Percentiles rank a stretch among this genome's conserved stretches.
phyloP scores from a whole-genome alignment of 2,329 filamentous ascomycete species.

The Bisporella sp. region DNA sequence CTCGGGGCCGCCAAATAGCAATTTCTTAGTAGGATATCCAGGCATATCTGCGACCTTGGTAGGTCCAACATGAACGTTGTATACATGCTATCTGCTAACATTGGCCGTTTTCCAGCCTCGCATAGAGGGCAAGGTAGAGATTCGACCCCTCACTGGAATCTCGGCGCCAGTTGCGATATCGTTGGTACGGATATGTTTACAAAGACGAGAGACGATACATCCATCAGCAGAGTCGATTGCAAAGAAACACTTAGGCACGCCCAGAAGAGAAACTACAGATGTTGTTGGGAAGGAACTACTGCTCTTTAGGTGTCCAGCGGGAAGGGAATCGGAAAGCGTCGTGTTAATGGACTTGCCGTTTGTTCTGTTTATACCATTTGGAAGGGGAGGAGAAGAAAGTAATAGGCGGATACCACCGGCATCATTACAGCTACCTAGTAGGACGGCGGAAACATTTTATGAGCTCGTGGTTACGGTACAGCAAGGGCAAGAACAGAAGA shows the following conservation, averaged over 20 bases:
- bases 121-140: slow-evolving; percentile 96
- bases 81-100: slow-evolving; percentile 10
- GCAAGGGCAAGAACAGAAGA: slow-evolving; percentile 83
- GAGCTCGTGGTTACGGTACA: slow-evolving; percentile 95
- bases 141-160: slow-evolving; percentile 76
- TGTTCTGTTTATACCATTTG: slow-evolving; percentile 94
- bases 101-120: slow-evolving; percentile 58
- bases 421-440: slow-evolving; percentile 80
- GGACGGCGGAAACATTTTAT: slow-evolving; percentile 95
- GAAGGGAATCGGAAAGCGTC: slow-evolving; percentile 80
- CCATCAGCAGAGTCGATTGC: slow-evolving; percentile 90
- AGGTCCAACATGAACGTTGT: slow-evolving; percentile 36
- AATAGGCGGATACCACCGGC: slow-evolving; percentile 87
- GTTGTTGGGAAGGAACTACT: slow-evolving; percentile 94
- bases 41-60: slow-evolving; percentile 97
- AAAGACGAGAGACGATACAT: slow-evolving; percentile 92
- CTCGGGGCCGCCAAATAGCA: slow-evolving; percentile 93
- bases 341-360: slow-evolving; percentile 97
- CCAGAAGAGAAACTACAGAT: slow-evolving; percentile 83
- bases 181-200: slow-evolving; percentile 87
- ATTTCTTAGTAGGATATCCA: slow-evolving; percentile 93
- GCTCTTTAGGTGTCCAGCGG: slow-evolving; percentile 77
- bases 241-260: slow-evolving; percentile 84
- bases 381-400: slow-evolving; percentile 81
- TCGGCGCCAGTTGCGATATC: slow-evolving; percentile 88